Evolutionary conservation across 257 asterid species (phyloP).

Genomic region (Lavandula angustifolia): DNA sequence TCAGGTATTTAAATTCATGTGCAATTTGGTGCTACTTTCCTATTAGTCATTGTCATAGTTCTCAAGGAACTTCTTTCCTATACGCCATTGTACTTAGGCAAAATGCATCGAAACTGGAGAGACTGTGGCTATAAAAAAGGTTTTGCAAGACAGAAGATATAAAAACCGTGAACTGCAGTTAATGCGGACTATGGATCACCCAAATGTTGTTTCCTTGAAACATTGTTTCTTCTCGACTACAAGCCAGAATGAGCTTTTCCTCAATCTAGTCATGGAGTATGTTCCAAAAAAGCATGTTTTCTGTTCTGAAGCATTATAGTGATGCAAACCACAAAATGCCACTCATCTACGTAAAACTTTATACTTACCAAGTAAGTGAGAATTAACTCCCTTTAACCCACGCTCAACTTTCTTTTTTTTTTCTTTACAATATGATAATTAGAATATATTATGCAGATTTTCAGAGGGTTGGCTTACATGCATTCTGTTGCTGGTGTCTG

Average conservation of each 20-base stretch:
- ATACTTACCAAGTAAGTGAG: conserved; percentile 76
- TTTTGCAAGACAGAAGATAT: conserved; percentile 90
- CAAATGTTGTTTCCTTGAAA: conserved; percentile 85
- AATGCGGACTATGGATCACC: conserved; percentile 94
- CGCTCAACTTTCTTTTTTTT: conserved; percentile 9
- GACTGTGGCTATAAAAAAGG: conserved; percentile 94
- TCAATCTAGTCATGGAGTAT: conserved; percentile 94
- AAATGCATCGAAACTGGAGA: conserved; percentile 96
- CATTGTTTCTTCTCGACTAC: conserved; percentile 94
- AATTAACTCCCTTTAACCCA: conserved; percentile 11
- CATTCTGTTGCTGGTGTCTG: conserved; percentile 91
- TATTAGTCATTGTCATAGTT: not conserved
- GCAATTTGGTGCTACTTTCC: conserved; percentile 2
- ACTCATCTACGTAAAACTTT: conserved; percentile 86
- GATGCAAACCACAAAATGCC: conserved; percentile 85
- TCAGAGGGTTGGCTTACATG: conserved; percentile 95
- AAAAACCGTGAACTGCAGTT: conserved; percentile 92
- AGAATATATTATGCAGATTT: conserved; percentile 56
- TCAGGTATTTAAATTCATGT: conserved; percentile 48
- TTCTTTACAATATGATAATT: conserved; percentile 15
- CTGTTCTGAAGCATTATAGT: conserved; percentile 75
- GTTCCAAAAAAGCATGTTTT: conserved; percentile 82
- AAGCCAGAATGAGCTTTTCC: conserved; percentile 77
- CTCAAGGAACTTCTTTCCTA: conserved; percentile 18
- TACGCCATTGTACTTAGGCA: conserved; percentile 53